Percentiles rank a stretch among this genome's conserved stretches.
Evolutionary conservation across 345 rosid genomes (phyloP).

Genomic region (Syzygium jambos): DNA sequence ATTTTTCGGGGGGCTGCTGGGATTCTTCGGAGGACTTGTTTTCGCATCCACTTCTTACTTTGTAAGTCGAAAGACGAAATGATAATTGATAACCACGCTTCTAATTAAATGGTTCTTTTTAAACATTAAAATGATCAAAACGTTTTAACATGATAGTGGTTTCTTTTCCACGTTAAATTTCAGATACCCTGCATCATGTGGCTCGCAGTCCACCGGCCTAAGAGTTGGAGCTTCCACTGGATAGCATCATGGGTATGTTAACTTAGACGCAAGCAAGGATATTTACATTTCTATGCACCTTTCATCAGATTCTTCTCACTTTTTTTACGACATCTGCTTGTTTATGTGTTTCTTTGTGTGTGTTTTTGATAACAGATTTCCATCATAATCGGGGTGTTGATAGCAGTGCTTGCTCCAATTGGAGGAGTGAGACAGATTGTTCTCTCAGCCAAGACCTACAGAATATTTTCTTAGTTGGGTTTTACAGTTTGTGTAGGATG

Average conservation of each 20-base stretch:
- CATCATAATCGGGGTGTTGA: slow-evolving; percentile 39
- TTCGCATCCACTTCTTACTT: slow-evolving; percentile 76
- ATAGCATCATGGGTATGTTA: slow-evolving; percentile 49
- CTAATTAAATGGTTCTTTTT: background rate
- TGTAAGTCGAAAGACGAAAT: slow-evolving; percentile 22
- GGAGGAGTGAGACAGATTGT: slow-evolving; percentile 77
- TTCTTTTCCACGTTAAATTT: background rate
- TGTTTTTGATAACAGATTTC: slow-evolving; percentile 35
- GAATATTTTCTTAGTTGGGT: slow-evolving; percentile 37
- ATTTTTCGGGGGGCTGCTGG: slow-evolving; percentile 67
- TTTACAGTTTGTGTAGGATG: background rate
- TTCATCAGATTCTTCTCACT: background rate
- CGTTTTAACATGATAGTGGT: background rate
- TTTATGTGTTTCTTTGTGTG: background rate
- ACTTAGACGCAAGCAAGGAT: background rate
- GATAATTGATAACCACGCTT: background rate
- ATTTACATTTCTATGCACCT: background rate
- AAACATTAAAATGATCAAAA: background rate
- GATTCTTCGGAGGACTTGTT: slow-evolving; percentile 79
- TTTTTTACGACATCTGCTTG: background rate
- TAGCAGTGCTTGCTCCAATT: slow-evolving; percentile 64
- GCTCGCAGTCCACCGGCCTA: slow-evolving; percentile 58
- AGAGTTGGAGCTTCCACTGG: slow-evolving; percentile 56
- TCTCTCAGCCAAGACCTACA: slow-evolving; percentile 36
- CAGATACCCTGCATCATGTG: slow-evolving; percentile 76